phyloP scores from a whole-genome alignment of 2,329 filamentous ascomycete genomes.

The Colletotrichum somersetense region DNA sequence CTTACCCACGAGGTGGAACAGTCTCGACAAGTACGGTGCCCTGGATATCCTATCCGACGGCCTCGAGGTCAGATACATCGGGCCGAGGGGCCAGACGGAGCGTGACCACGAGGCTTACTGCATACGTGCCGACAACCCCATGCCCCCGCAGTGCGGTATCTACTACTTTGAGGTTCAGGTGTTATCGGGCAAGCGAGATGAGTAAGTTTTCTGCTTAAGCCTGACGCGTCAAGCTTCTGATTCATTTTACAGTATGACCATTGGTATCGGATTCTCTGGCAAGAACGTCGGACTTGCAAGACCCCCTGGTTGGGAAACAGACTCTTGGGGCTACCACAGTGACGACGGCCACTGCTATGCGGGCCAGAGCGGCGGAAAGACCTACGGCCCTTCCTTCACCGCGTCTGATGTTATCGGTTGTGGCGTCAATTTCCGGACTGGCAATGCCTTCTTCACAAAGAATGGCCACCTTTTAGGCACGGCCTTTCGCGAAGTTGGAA shows the following conservation, averaged over 20 bases:
- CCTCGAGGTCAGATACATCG: constrained; percentile 74
- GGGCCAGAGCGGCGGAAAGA: constrained; percentile 67
- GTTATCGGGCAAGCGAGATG: constrained; percentile 63
- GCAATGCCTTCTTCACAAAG: constrained; percentile 77
- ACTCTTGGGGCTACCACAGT: constrained; percentile 77
- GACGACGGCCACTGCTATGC: constrained; percentile 75
- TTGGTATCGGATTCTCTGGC: constrained; percentile 73
- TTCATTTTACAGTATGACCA: constrained; percentile 62
- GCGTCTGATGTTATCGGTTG: constrained; percentile 72
- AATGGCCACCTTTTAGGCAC: constrained; percentile 75
- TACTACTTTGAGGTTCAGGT: constrained; percentile 89
- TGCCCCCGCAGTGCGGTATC: constrained; percentile 90
- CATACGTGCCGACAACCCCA: constrained; percentile 85
- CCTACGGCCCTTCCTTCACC: constrained; percentile 69
- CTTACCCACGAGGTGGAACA: constrained; percentile 86
- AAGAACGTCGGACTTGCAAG: constrained; percentile 66
- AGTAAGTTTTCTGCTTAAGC: constrained; percentile 58
- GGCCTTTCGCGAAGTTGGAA: constrained; percentile 77
- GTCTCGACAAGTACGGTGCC: constrained; percentile 77
- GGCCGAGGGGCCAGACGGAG: constrained; percentile 61
- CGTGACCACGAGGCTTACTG: constrained; percentile 82
- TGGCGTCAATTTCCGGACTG: constrained; percentile 74
- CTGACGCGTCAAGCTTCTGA: not conserved
- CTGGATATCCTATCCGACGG: constrained; percentile 83
- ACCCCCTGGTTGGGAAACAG: constrained; percentile 75